Conservation (phyloP, 345 rosid genomes). For the Xanthoceras sorbifolium region DNA sequence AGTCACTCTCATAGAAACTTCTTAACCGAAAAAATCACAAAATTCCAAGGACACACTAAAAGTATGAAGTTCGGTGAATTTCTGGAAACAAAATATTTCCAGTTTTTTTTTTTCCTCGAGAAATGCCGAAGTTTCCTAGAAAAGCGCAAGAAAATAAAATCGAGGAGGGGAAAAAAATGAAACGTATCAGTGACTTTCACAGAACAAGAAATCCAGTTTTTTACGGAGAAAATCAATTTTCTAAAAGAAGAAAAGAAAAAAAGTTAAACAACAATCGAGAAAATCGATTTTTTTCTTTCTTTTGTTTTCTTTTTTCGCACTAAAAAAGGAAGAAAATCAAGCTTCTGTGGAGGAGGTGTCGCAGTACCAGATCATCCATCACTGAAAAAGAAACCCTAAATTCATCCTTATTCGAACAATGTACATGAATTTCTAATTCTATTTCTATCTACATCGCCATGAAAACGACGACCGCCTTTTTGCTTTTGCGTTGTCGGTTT, state of each 20-base stretch:
- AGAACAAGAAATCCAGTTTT: too few relatives aligned
- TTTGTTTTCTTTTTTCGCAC: too few relatives aligned
- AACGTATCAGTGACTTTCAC: too few relatives aligned
- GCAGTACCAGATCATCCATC: constrained; percentile 55
- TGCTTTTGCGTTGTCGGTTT: neutral
- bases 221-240: neutral
- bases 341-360: neutral
- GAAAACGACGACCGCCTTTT: neutral
- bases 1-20: neutral
- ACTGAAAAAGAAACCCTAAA: neutral
- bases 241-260: neutral
- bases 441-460: neutral
- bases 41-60: neutral
- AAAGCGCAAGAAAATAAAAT: neutral
- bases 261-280: neutral
- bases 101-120: too few relatives aligned
- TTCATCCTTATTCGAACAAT: too few relatives aligned
- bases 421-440: too few relatives aligned
- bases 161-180: too few relatives aligned
- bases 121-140: neutral
- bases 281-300: neutral
- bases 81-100: too few relatives aligned
- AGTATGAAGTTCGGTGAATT: too few relatives aligned
- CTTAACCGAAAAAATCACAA: constrained; percentile 14
- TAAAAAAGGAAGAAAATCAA: neutral